Conservation (phyloP, 352 stramenopile species). For the Pythium aphanidermatum region DNA sequence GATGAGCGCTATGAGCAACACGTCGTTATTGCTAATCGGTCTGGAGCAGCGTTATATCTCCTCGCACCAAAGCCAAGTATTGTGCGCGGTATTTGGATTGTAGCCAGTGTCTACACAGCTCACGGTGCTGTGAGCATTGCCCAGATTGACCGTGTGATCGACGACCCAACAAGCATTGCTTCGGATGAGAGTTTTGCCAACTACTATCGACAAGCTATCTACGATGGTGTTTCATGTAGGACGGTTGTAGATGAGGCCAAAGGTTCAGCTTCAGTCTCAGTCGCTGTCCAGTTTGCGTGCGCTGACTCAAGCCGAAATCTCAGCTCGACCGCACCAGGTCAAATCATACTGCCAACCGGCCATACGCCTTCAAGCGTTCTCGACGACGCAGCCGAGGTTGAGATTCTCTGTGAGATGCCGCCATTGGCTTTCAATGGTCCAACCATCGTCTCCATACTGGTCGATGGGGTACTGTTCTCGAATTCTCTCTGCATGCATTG, state of each 20-base stretch:
- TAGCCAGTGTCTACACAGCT: slow-evolving; percentile 16
- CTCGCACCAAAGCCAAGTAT: slow-evolving; percentile 19
- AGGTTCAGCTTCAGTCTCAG: slow-evolving; percentile 1
- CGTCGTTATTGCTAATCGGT: slow-evolving; percentile 26
- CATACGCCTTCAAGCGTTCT: slow-evolving; percentile 14
- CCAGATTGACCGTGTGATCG: slow-evolving; percentile 6
- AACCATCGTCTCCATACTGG: slow-evolving; percentile 35
- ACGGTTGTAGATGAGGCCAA: no score
- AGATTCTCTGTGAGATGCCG: slow-evolving; percentile 50
- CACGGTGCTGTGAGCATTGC: background rate
- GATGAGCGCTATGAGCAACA: slow-evolving; percentile 17
- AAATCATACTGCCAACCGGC: slow-evolving; percentile 29
- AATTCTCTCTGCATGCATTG: slow-evolving; percentile 62
- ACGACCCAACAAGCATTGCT: background rate
- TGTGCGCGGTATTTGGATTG: slow-evolving; percentile 30
- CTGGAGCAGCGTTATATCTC: slow-evolving; percentile 31
- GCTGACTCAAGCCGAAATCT: slow-evolving; percentile 37
- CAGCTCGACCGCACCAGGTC: slow-evolving; percentile 21
- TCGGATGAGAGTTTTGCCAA: no score
- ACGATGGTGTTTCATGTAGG: no score
- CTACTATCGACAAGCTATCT: no score
- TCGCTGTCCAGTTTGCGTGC: slow-evolving; percentile 33
- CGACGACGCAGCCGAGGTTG: slow-evolving; percentile 14
- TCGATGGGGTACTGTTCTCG: slow-evolving; percentile 50
- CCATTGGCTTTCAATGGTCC: slow-evolving; percentile 43